Evolutionary conservation across 75 land plant species (phyloP).

Genomic region (Sequoiadendron giganteum): DNA sequence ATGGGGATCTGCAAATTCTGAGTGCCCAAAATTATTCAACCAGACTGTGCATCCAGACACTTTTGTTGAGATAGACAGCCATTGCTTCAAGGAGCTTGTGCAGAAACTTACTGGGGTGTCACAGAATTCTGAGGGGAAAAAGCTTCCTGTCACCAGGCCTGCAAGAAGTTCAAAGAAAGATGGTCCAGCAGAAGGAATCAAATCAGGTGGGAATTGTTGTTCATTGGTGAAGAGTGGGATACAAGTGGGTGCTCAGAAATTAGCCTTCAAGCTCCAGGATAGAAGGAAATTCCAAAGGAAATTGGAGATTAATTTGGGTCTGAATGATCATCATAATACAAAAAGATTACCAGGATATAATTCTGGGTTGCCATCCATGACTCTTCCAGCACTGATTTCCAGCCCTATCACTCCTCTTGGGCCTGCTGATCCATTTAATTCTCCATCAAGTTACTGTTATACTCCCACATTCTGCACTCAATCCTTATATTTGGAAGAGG

Average conservation of each 20-base stretch:
- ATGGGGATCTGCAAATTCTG: background rate
- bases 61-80: constrained; percentile 29
- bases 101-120: constrained; percentile 39
- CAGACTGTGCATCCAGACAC: constrained; percentile 16
- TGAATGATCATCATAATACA: background rate
- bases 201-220: background rate
- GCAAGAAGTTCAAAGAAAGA: constrained; percentile 11
- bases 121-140: background rate
- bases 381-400: background rate
- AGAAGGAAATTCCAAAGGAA: background rate
- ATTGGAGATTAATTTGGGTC: constrained; percentile 1
- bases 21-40: background rate
- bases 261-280: constrained; percentile 7
- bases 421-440: background rate
- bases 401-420: background rate
- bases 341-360: background rate
- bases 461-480: background rate
- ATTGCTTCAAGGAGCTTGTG: constrained; percentile 31
- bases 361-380: background rate
- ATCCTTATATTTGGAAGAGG: background rate
- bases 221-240: background rate
- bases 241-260: background rate
- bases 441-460: background rate
- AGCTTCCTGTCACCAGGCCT: constrained; percentile 21
- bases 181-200: background rate